phyloP scores from a whole-genome alignment of 352 stramenopile genomes.

The Bremia lactucae region DNA sequence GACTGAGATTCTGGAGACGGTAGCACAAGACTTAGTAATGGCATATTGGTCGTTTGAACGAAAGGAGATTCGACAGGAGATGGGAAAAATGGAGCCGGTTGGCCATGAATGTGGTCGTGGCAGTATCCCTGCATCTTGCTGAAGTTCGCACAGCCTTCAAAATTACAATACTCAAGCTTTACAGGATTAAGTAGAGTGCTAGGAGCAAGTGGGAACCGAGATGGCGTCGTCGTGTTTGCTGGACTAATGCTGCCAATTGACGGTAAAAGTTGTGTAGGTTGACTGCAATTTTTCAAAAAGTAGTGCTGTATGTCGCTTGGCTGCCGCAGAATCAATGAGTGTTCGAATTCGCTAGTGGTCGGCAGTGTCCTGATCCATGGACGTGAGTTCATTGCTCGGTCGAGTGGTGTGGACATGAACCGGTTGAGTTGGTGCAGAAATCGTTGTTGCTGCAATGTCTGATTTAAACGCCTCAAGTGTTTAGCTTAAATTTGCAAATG shows the following conservation, averaged over 20 bases:
- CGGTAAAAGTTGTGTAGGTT: conserved; percentile 20
- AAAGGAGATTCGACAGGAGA: conserved; percentile 9
- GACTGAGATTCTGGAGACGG: conserved; percentile 8
- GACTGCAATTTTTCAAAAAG: conserved; percentile 14
- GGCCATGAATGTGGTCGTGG: conserved; percentile 43
- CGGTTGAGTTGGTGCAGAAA: not conserved
- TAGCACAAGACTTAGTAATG: conserved; percentile 16
- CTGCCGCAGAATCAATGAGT: conserved; percentile 5
- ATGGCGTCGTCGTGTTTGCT: conserved; percentile 23
- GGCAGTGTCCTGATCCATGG: conserved; percentile 15
- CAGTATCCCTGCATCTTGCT: conserved; percentile 60
- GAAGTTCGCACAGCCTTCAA: conserved; percentile 47
- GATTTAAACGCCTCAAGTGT: not conserved
- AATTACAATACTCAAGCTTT: conserved; percentile 34
- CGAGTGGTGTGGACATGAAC: conserved; percentile 13
- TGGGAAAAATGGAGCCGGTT: conserved; percentile 14
- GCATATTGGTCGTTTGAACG: conserved; percentile 2
- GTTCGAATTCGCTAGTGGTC: conserved; percentile 6
- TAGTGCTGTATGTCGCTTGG: conserved; percentile 16
- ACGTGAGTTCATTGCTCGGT: conserved; percentile 14
- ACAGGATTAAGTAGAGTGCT: conserved; percentile 27
- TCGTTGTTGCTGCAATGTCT: conserved; percentile 2
- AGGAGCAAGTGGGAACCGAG: conserved; percentile 13
- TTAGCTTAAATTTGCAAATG: conserved; percentile 26
- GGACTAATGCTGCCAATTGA: conserved; percentile 38